Evolutionary conservation across 192 early-diverging fungal species (phyloP), one percentile per base, ranked within the genome.

Genomic region (Borealophlyctis nickersoniae): DNA sequence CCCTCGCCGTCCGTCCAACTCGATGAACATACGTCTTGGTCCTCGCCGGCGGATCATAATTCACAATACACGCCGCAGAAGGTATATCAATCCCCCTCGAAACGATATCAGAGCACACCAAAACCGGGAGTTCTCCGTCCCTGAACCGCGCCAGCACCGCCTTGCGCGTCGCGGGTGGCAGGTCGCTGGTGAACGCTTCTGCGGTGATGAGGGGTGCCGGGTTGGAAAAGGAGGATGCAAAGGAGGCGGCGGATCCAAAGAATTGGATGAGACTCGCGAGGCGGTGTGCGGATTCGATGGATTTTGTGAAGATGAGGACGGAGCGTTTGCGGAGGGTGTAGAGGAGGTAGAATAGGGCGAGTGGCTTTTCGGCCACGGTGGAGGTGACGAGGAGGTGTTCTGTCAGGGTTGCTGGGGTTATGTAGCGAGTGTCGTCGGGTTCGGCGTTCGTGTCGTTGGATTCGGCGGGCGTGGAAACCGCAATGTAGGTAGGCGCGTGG

Each of bases 1-100:
- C 93, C 64, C 94, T 84, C 13, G 92, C 94, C 1, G 96, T 97
- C 56, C 96, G 82, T 7, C 96, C 94, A 1, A 96, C 89, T 64
- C 96, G 88, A 62, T 98, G 96, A n/a, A 95, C 87, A 65, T 98
- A 98, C 69, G 91, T 89, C 70, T 90, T 89, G 80, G 88, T 87
- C 33, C 87, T 81, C 3, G 85, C 74, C 4, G 96, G 96, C 31
- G 87, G 81, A 60, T 96, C 94, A 75, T 98, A 98, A 66, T 93
- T 95, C 55, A 98, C 84, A 11, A 98, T 93, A 0, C 76, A 73
- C 23, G 79, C 77, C 48, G 78, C 74, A 9, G 16, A 31, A 11
- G 90, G 88, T 2, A 98, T 68, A 70, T 98, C 93, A 74, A 98
- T 89, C 52, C 96, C 96, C 60, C 96, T 92, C 52, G 91, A 89